Conservation (phyloP, 2,329 filamentous ascomycete genomes). For the Anthostomella pinea region DNA sequence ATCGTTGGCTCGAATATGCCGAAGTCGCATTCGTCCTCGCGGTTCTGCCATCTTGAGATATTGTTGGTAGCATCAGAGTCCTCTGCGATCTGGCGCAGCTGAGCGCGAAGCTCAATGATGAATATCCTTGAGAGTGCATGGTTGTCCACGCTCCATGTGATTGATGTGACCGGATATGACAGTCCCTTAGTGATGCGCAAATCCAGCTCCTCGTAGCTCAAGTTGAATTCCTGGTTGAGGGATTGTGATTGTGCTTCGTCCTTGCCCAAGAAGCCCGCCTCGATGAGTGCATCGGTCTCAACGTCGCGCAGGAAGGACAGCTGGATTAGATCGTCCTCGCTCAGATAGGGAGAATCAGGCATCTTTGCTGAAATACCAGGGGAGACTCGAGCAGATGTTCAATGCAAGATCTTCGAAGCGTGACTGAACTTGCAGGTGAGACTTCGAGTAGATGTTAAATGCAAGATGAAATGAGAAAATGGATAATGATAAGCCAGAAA, state of each 20-base stretch:
- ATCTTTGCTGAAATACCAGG: too few relatives aligned
- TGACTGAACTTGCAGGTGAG: too few relatives aligned
- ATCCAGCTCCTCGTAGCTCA: conserved; percentile 23
- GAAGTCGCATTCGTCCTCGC: conserved; percentile 13
- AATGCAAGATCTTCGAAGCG: too few relatives aligned
- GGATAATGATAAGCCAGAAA: too few relatives aligned
- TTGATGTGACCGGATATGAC: conserved; percentile 22
- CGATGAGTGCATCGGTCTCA: conserved; percentile 27
- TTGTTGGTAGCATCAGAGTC: conserved; percentile 19
- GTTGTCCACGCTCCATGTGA: conserved; percentile 18
- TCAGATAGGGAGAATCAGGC: conserved; percentile 7
- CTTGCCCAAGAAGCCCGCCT: conserved; percentile 18
- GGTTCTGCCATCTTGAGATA: conserved; percentile 18
- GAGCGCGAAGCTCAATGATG: conserved; percentile 19
- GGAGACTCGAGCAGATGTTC: too few relatives aligned
- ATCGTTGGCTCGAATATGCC: conserved; percentile 24
- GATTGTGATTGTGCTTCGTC: conserved; percentile 18
- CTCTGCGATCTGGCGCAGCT: conserved; percentile 16
- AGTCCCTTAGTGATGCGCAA: conserved; percentile 22
- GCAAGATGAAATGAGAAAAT: too few relatives aligned
- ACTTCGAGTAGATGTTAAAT: too few relatives aligned
- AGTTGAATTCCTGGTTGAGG: conserved; percentile 16
- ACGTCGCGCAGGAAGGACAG: conserved; percentile 28
- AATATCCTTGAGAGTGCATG: conserved; percentile 14
- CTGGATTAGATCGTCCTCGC: conserved; percentile 27